Conservation (phyloP, 352 stramenopile genomes). For the Halophytophthora polymorphica region DNA sequence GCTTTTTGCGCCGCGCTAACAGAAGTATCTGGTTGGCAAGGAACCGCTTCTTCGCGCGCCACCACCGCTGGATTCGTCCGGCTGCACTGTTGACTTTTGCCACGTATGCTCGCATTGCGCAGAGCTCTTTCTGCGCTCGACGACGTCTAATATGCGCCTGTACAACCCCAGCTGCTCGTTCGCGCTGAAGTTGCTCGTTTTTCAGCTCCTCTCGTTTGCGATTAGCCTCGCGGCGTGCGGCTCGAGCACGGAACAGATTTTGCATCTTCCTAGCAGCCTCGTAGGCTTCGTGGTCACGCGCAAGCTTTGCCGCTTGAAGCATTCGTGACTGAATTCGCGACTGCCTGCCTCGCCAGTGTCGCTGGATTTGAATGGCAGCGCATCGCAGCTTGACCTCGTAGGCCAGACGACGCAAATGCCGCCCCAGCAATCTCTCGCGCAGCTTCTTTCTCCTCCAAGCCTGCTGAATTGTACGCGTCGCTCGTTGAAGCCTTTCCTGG, state of each 20-base stretch:
- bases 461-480: constrained; percentile 35
- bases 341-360: constrained; percentile 61
- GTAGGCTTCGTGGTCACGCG: constrained; percentile 29
- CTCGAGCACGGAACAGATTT: constrained; percentile 45
- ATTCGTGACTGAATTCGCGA: constrained; percentile 25
- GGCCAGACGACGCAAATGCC: constrained; percentile 13
- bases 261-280: constrained; percentile 66
- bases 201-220: constrained; percentile 34
- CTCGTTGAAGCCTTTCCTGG: constrained; percentile 17
- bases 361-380: constrained; percentile 65
- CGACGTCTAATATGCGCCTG: constrained; percentile 42
- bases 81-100: constrained; percentile 33
- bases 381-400: constrained; percentile 23
- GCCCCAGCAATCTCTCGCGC: constrained; percentile 23
- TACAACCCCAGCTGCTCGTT: constrained; percentile 43
- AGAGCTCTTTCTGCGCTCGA: constrained; percentile 34
- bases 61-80: constrained; percentile 44
- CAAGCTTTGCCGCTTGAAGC: constrained; percentile 26
- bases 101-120: constrained; percentile 18
- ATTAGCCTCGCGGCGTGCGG: constrained; percentile 33
- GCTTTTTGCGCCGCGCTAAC: constrained; percentile 26
- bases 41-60: constrained; percentile 44
- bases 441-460: constrained; percentile 45
- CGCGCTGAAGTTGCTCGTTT: constrained; percentile 21
- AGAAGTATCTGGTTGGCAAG: constrained; percentile 40